Evolutionary conservation across 352 stramenopile genomes (phyloP), one percentile per base, ranked within the genome.

Genomic region (Blastocystis sp.): DNA sequence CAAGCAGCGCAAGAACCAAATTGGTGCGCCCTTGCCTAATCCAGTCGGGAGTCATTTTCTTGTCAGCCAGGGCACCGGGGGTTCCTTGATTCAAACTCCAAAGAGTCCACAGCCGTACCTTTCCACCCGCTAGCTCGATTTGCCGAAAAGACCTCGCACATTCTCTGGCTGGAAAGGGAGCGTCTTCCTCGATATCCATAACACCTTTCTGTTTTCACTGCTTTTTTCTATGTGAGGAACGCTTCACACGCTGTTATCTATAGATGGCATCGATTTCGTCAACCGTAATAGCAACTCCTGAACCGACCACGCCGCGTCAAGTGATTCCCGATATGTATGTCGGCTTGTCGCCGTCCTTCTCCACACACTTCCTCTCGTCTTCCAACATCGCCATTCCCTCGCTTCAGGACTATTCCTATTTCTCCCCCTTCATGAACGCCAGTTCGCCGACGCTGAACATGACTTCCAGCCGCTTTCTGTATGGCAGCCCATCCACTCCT

Each of bases 301-400:
- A 76, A 56, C 60, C 56, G n/a, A 38, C n/a, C 56, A 84, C 53
- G 11, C 74, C 74, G 21, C 56, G 60, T 38, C 52, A 53, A n/a
- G 48, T 64, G 21, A 84, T 84, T 84, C 74, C 74, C 21, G 74
- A 84, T 38, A 69, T 84, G 56, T 84, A 84, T 52, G 60, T 84
- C 28, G 74, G 60, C n/a, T 38, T 67, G 11, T 84, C 74, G 3
- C 41, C 74, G 9, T 67, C 74, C 2, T 84, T 70, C 66, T 81
- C 71, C 17, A 66, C 52, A 2, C 71, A 81, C 48, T 67, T 81
- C 71, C 71, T 65, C 21, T 41, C 60, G 9, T 52, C 71, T 23
- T 62, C 71, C 19, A 64, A 65, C 23, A 81, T 81, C 28, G 74
- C 74, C 43, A n/a, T 67, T 59, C 74, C 74, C 21, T 60, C 23